A percentile compares a stretch with the other conserved stretches of the same genome.
These are phyloP conservation scores for Beta vulgaris DNA, from an alignment of 148 eudicot species.

Conservation along the genomic window DNA sequence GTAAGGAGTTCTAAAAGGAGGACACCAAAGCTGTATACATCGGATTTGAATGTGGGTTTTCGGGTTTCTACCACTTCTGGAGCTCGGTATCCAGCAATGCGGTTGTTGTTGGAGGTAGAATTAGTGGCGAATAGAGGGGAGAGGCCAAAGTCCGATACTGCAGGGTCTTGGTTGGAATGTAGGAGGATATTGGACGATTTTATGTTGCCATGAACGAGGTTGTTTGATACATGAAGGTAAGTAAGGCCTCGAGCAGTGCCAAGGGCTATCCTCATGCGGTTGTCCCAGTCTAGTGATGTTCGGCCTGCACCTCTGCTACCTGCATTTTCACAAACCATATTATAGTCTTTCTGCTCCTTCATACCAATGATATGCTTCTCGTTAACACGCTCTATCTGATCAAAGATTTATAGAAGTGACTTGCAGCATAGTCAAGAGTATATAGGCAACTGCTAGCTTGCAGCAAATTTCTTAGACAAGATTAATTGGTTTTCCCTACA, in stretches of 20 bases:
- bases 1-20: constrained; percentile 74
- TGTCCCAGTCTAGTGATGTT: constrained; percentile 84
- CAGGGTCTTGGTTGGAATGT: constrained; percentile 43
- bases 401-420: not conserved
- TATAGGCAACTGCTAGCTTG: constrained; percentile 17
- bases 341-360: too few species aligned
- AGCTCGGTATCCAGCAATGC: constrained; percentile 83
- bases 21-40: constrained; percentile 91
- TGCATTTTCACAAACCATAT: constrained; percentile 25
- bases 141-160: constrained; percentile 72
- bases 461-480: not conserved
- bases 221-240: constrained; percentile 61
- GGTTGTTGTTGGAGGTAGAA: constrained; percentile 39
- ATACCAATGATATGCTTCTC: not conserved
- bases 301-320: constrained; percentile 94
- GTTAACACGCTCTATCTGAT: not conserved
- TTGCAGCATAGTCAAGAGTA: too few species aligned
- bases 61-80: constrained; percentile 86
- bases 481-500: constrained; percentile 1
- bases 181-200: constrained; percentile 89
- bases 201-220: constrained; percentile 79
- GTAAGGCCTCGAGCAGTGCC: constrained; percentile 71
- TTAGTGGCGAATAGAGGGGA: constrained; percentile 39
- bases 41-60: constrained; percentile 68
- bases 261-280: constrained; percentile 67